Conservation (phyloP, 2,329 filamentous ascomycete genomes). For the Phaeosphaeriaceae sp. region DNA sequence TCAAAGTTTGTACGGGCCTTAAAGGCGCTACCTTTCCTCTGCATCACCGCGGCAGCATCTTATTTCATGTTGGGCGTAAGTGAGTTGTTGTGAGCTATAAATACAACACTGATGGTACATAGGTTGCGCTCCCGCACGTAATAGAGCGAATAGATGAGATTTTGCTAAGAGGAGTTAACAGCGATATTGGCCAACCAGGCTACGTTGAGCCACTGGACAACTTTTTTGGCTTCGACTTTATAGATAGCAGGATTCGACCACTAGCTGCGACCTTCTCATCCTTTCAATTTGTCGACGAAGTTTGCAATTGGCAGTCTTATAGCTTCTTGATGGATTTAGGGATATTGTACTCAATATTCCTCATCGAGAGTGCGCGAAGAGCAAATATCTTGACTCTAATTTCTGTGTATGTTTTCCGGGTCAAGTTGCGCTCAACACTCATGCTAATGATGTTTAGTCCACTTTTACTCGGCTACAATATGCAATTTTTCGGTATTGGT, state of each 20-base stretch:
- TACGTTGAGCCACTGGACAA: slow-evolving; percentile 5
- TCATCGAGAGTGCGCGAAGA: slow-evolving; percentile 17
- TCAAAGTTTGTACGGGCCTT: slow-evolving; percentile 17
- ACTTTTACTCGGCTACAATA: slow-evolving; percentile 17
- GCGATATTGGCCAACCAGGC: slow-evolving; percentile 9
- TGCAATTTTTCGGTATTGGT: slow-evolving; percentile 16
- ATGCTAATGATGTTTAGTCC: slow-evolving; percentile 9
- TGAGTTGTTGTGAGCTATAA: background rate
- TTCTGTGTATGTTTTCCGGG: slow-evolving; percentile 5
- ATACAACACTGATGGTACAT: background rate
- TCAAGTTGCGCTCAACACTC: background rate
- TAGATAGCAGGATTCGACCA: slow-evolving; percentile 14
- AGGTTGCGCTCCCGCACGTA: slow-evolving; percentile 3
- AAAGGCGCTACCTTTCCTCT: slow-evolving; percentile 12
- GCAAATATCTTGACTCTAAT: slow-evolving; percentile 15
- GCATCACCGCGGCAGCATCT: slow-evolving; percentile 9
- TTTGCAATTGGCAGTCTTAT: slow-evolving; percentile 17
- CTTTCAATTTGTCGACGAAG: slow-evolving; percentile 14
- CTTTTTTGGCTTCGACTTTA: slow-evolving; percentile 17
- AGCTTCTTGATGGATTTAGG: slow-evolving; percentile 18
- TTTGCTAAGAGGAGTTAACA: slow-evolving; percentile 7
- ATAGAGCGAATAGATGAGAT: slow-evolving; percentile 8
- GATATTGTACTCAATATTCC: slow-evolving; percentile 14
- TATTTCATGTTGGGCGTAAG: slow-evolving; percentile 14
- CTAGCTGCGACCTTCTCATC: slow-evolving; percentile 18